Conservation (phyloP, 176 grass and related monocot species). For the Secale cereale region DNA sequence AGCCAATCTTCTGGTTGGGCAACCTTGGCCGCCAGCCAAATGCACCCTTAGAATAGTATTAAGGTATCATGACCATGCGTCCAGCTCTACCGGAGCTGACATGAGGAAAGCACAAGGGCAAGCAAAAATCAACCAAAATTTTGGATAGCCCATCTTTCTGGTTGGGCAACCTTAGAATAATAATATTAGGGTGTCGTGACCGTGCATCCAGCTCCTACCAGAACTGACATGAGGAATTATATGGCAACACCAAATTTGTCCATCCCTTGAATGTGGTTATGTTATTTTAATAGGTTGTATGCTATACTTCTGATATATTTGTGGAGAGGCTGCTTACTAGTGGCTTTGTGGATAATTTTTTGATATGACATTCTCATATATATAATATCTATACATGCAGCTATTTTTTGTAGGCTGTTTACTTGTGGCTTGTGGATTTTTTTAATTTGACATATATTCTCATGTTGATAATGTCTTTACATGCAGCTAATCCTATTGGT, state of each 20-base stretch:
- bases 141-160: too few relatives aligned
- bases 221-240: background rate
- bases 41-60: background rate
- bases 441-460: slow-evolving; percentile 2
- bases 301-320: background rate
- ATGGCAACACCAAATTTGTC: background rate
- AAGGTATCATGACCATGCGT: background rate
- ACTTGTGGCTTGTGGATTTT: background rate
- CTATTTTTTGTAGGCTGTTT: slow-evolving; percentile 27
- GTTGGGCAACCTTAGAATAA: too few relatives aligned
- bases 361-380: slow-evolving; percentile 17
- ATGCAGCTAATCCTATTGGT: slow-evolving; percentile 68
- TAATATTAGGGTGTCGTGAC: too few relatives aligned
- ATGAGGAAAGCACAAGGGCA: background rate
- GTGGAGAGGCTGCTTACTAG: background rate
- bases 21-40: too few relatives aligned
- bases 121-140: too few relatives aligned
- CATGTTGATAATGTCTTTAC: slow-evolving; percentile 23
- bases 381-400: slow-evolving; percentile 45
- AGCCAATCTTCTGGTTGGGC: too few relatives aligned
- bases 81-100: background rate
- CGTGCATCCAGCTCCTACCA: too few relatives aligned
- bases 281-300: background rate
- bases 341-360: background rate
- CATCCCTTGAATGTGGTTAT: background rate